These are phyloP conservation scores for Lobulomyces angularis DNA, from an alignment of 192 early-diverging fungal species.

Conservation along the genomic window DNA sequence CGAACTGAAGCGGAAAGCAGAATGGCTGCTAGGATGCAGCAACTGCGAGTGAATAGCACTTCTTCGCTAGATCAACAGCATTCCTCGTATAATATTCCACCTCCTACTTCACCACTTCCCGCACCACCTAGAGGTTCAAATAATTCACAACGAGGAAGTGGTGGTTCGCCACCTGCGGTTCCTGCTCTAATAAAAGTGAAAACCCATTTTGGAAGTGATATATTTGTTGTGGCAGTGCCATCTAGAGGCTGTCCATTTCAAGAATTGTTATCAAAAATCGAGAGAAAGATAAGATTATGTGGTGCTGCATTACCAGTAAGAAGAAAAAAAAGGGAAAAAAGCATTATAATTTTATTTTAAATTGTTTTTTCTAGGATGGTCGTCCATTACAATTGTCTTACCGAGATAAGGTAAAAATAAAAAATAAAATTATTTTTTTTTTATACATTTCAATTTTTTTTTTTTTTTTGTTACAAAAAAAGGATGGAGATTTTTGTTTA, in stretches of 20 bases:
- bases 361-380: no score
- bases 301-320: conserved; percentile 34
- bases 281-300: conserved; percentile 79
- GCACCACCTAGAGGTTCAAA: not conserved
- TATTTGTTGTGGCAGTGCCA: conserved; percentile 80
- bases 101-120: conserved; percentile 8
- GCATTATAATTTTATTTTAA: conserved; percentile 33
- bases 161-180: conserved; percentile 19
- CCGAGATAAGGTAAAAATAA: no score
- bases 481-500: conserved; percentile 81
- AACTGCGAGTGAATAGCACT: no score
- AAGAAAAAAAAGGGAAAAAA: conserved; percentile 16
- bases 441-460: no score
- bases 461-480: conserved; percentile 91
- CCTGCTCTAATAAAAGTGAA: conserved; percentile 65
- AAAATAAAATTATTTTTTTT: no score
- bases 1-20: no score
- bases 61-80: no score
- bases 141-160: no score
- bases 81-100: not conserved
- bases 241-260: conserved; percentile 50
- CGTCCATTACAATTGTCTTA: no score
- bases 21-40: no score
- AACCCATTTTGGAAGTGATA: conserved; percentile 76
- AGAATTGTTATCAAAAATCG: conserved; percentile 70